These are phyloP conservation scores for Capsicum rhomboideum DNA, from an alignment of 257 asterid genomes.

Conservation along the genomic window DNA sequence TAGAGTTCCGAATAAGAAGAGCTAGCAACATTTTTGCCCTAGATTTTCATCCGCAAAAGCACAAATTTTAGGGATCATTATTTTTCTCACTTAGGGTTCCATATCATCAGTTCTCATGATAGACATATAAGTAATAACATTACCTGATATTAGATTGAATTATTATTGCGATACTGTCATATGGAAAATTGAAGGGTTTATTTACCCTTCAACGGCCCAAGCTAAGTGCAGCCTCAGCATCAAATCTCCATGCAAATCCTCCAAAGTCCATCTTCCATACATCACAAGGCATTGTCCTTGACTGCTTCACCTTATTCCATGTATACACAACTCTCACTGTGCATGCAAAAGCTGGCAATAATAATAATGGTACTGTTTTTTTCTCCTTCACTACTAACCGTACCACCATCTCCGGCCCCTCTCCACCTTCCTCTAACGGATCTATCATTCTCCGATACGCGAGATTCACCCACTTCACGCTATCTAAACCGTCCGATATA, in stretches of 20 bases:
- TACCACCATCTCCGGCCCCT: constrained; percentile 10
- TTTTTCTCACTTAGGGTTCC: not conserved
- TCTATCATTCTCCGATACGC: constrained; percentile 33
- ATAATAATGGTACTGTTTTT: not conserved
- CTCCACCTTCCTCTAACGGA: constrained; percentile 4
- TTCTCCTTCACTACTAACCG: constrained; percentile 31
- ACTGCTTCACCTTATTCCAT: constrained; percentile 19
- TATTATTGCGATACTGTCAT: not conserved
- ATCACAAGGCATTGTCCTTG: constrained; percentile 42
- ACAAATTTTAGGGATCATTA: not conserved
- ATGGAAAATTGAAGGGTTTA: not conserved
- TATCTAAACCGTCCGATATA: constrained; percentile 28
- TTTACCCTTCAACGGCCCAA: constrained; percentile 24
- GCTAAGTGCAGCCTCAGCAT: constrained; percentile 32
- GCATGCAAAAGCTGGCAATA: constrained; percentile 34
- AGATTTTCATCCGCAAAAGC: not conserved
- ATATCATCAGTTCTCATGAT: not conserved
- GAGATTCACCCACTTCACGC: constrained; percentile 34
- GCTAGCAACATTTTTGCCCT: not conserved
- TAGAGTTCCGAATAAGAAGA: not conserved
- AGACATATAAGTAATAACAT: not conserved
- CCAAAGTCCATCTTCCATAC: constrained; percentile 50
- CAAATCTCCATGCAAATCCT: constrained; percentile 52
- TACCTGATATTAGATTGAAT: not conserved
- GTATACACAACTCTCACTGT: constrained; percentile 33